Evolutionary conservation across 2,329 filamentous ascomycete genomes (phyloP), one percentile per base, ranked within the genome.

Genomic region (Cryphonectria naterciae): DNA sequence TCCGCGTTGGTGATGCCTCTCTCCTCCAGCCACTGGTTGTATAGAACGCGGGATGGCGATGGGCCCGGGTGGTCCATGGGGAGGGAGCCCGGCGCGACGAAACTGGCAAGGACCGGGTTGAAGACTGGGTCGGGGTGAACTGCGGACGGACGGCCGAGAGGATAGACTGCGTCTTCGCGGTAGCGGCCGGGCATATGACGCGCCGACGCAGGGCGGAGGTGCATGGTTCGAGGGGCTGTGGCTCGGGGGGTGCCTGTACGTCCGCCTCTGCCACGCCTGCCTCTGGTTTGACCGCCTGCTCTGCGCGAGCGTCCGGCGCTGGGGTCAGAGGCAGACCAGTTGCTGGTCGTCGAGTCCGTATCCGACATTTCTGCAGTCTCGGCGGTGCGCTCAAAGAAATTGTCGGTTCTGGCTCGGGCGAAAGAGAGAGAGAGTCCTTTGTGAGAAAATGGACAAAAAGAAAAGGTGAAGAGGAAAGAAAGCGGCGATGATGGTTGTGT

Each of bases 81-180:
- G 56, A 79, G 67, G 15, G 73, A 74, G 10, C 75, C 74, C 60
- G 77, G 76, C 19, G 75, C 73, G 62, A 75, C 75, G 60, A 76
- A 69, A 41, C 56, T 41, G 28, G 76, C 65, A 39, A 78, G 75
- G 25, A 73, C 74, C 3, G 71, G 71, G 66, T 78, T 75, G 68
- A 77, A 80, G 28, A 74, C 46, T 15, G 76, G 70, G 43, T 74
- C 73, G 0, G 74, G 74, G 52, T 77, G 73, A 11, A 72, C 70
- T 64, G 75, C 77, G 46, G 39, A 46, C 1, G 75, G 71, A n/a
- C 74, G 67, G n/a, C 62, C 35, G 19, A 64, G 54, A 58, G 69
- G 68, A 28, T 19, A 43, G 4, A 68, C 73, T 15, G 74, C 62
- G 37, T 76, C 73, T 25, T 79, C 76, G 17, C 69, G 68, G 60